Conservation (phyloP, 805 yeast genomes). For the Wickerhamomyces queroliae region DNA sequence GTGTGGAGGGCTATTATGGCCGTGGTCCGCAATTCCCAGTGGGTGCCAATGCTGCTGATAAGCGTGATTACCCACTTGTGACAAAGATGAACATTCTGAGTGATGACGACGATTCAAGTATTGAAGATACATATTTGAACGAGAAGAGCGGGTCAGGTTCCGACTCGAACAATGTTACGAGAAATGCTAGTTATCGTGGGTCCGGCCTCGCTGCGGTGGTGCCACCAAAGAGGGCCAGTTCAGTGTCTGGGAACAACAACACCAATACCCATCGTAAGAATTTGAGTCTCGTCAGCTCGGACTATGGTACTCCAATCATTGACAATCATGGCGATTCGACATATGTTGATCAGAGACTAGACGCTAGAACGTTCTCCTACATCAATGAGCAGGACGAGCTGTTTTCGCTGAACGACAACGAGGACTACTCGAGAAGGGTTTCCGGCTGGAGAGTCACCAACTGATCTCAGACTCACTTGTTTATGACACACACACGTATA, state of each 20-base stretch:
- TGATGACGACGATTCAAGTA: slow-evolving; percentile 9
- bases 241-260: too few species aligned
- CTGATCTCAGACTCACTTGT: too few species aligned
- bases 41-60: too few species aligned
- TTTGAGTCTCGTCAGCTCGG: slow-evolving; percentile 2
- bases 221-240: not conserved
- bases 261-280: slow-evolving; percentile 1
- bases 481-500: too few species aligned
- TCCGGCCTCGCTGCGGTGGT: too few species aligned
- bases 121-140: slow-evolving; percentile 8
- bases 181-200: not conserved
- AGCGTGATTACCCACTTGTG: not conserved
- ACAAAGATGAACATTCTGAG: not conserved
- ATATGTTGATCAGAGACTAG: slow-evolving; percentile 35
- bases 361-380: slow-evolving; percentile 22
- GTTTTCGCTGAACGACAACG: slow-evolving; percentile 38
- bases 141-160: too few species aligned
- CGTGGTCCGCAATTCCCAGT: not conserved
- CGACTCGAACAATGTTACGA: not conserved
- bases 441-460: slow-evolving; percentile 32
- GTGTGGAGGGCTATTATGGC: slow-evolving; percentile 2
- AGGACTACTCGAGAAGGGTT: slow-evolving; percentile 44
- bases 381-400: slow-evolving; percentile 21
- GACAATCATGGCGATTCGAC: slow-evolving; percentile 18
- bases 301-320: slow-evolving; percentile 19